Base-by-base conservation (phyloP, 495 filamentous ascomycete genomes). In the Alectoria sarmentosa region DNA sequence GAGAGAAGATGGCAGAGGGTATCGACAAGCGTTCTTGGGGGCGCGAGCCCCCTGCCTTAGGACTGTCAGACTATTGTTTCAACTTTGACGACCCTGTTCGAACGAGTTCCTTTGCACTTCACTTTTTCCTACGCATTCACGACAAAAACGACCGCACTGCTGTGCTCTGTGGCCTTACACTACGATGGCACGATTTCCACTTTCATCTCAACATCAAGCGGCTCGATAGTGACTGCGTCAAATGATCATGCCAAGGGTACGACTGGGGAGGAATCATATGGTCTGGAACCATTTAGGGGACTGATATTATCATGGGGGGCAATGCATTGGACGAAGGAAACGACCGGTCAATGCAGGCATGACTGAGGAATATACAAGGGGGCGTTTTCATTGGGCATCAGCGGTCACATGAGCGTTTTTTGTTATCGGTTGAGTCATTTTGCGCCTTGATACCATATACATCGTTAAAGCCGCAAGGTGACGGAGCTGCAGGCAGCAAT, bases 1-100 rank as follows among this genome's bases (percentile, higher is more conserved):
- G 66, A 70, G 61, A 66, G 68, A 63, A 69, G 63, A 63, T 70
- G 66, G 69, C 66, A 64, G 44, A 70, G 65, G 59, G 19, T 62
- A 60, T 70, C 68, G 58, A 48, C 68, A 61, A 70, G 65, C 58
- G 62, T 56, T 41, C 62, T 60, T 21, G 68, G 68, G 63, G 61
- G 65, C 61, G 58, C 34, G 65, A 48, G 62, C 59, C 59, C 62
- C 60, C 63, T 67, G 26, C 65, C 61, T 48, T 65, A 68, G 63
- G 42, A 65, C 32, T 54, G 26, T 41, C 42, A 41, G 52, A 42
- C 19, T 52, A 58, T 62, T 30, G 41, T 58, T 21, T 32, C 49
- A 49, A 58, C 41, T 14, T 59, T 34, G 28, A 59, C 60, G 23
- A 58, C 34, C 30, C 34, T 23, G 17, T 23, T n/a, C 26, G 36